A percentile compares a stretch with the other conserved stretches of the same genome.
Conservation (phyloP, 176 grass and related monocot genomes). For the Eleusine indica region DNA sequence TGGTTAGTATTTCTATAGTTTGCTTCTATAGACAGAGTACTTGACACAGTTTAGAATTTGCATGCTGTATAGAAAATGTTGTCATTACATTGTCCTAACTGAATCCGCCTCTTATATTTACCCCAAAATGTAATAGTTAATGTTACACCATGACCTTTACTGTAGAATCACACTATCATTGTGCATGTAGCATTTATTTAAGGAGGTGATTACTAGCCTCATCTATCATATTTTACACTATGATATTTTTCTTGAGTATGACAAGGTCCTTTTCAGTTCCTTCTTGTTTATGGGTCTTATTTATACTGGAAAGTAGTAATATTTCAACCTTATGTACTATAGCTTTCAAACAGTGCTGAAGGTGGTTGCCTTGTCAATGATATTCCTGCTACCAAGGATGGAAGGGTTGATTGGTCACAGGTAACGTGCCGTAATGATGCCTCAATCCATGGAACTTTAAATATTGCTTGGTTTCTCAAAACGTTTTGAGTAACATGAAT, state of each 20-base stretch:
- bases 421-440: slow-evolving; percentile 41
- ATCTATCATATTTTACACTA: background rate
- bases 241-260: slow-evolving; percentile 22
- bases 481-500: slow-evolving; percentile 30
- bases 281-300: slow-evolving; percentile 17
- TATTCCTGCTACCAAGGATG: slow-evolving; percentile 88
- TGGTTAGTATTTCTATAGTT: slow-evolving; percentile 63
- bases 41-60: slow-evolving; percentile 16
- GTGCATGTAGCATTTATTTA: background rate
- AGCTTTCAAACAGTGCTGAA: slow-evolving; percentile 83
- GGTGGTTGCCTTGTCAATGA: slow-evolving; percentile 62
- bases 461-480: slow-evolving; percentile 33
- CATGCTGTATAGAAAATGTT: slow-evolving; percentile 23
- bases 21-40: slow-evolving; percentile 36
- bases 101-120: slow-evolving; percentile 20
- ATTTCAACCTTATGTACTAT: slow-evolving; percentile 48
- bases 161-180: background rate
- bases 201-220: background rate
- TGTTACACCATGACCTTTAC: slow-evolving; percentile 3
- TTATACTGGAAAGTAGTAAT: slow-evolving; percentile 10
- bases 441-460: background rate
- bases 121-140: slow-evolving; percentile 1
- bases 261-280: background rate
- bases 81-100: background rate
- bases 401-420: slow-evolving; percentile 97